Percentiles rank a stretch among this genome's conserved stretches.
These are phyloP conservation scores for Aspergillus pseudoglaucus DNA, from an alignment of 2,329 filamentous ascomycete species.

Conservation along the genomic window DNA sequence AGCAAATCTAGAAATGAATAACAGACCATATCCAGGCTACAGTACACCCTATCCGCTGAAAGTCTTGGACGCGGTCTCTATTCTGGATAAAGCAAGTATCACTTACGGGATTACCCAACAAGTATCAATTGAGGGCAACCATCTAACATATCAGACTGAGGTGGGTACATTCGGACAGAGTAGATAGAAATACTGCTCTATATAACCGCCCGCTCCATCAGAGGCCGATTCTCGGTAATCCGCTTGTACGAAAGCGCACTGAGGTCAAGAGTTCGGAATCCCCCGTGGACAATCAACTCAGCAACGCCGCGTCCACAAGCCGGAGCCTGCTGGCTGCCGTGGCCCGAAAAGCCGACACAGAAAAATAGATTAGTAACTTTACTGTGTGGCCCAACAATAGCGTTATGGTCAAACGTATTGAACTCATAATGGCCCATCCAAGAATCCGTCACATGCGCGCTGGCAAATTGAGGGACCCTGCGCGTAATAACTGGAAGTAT, in stretches of 20 bases:
- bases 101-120: too few relatives aligned
- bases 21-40: too few relatives aligned
- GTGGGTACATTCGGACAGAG: too few relatives aligned
- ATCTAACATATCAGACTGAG: too few relatives aligned
- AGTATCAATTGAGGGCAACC: too few relatives aligned
- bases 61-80: too few relatives aligned
- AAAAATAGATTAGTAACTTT: constrained; percentile 7
- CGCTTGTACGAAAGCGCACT: constrained; percentile 1
- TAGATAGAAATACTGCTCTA: too few relatives aligned
- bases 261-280: constrained; percentile 8
- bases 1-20: too few relatives aligned
- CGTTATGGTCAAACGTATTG: constrained; percentile 15
- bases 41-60: too few relatives aligned
- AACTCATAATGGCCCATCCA: constrained; percentile 16
- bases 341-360: constrained; percentile 10
- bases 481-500: constrained; percentile 10
- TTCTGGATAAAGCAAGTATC: too few relatives aligned
- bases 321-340: constrained; percentile 11
- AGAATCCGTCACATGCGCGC: constrained; percentile 7
- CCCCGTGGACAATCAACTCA: constrained; percentile 10
- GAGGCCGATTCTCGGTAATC: background rate
- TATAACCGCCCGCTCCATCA: constrained; percentile 4
- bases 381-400: constrained; percentile 8
- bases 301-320: constrained; percentile 10
- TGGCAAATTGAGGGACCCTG: constrained; percentile 7